Base-by-base conservation (phyloP, 192 early-diverging fungal genomes). In the Coemansia sp. region DNA sequence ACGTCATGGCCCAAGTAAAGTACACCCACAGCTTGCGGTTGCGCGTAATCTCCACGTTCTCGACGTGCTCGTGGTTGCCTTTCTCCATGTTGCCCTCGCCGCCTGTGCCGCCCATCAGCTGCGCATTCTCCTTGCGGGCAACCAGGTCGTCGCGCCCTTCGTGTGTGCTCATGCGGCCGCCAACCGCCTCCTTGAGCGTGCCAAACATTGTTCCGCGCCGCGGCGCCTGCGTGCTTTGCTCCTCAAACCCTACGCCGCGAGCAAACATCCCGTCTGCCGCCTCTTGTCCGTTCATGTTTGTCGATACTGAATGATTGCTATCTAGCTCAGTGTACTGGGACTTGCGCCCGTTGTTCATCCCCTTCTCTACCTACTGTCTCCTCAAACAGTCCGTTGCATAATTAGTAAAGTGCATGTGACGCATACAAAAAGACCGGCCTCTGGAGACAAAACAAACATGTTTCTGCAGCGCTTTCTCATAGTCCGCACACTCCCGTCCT, bases 81-180 rank as follows among this genome's bases (percentile, higher is more conserved):
- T 59, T 68, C 18, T 76, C 74, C 47, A 63, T 66, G 65, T 76
- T 76, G 31, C 74, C 74, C 28, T 76, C 74, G 42, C 74, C 74
- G 28, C 74, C 74, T 3, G 64, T 76, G 53, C 74, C 74, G 42
- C 74, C 74, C 9, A 56, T 58, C 15, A 66, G 68, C 12, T 51
- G 49, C 49, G 4, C 18, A 15, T 51, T 51, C 21, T 17, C 49
- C 21, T 51, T 51, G 17, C 17, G 17, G 0, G 40, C 73, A 73
- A 76, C 17, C 61, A 75, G 9, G 69, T 75, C 24, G 54, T 60
- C 34, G 31, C 31, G 31, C 36, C 38, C 73, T 66, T 69, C 3
- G 73, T 69, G 24, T 28, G 63, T 36, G 52, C 47, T 57, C 51
- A 50, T 44, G 10, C 68, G 60, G 20, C 55, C 47, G 14, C 25